Conservation (phyloP, 192 early-diverging fungal species). For the Coemansia sp. region DNA sequence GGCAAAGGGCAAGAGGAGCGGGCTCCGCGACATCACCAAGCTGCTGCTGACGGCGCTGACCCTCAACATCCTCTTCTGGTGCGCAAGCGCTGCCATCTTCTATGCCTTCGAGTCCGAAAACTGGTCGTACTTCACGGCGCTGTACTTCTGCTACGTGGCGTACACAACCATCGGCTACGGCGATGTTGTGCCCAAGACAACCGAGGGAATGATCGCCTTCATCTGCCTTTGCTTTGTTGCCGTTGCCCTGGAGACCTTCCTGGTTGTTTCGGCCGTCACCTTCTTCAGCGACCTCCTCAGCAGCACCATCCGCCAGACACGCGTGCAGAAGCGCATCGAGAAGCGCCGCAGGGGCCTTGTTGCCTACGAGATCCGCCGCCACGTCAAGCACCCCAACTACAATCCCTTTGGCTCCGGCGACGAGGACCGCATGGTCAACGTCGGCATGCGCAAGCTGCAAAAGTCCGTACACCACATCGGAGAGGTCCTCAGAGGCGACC, state of each 20-base stretch:
- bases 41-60: slow-evolving; percentile 41
- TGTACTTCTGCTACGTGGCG: slow-evolving; percentile 56
- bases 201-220: slow-evolving; percentile 45
- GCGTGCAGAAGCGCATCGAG: slow-evolving; percentile 42
- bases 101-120: slow-evolving; percentile 26
- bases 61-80: slow-evolving; percentile 48
- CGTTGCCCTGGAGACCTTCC: slow-evolving; percentile 50
- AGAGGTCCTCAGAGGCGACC: slow-evolving; percentile 21
- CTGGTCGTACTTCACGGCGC: slow-evolving; percentile 51
- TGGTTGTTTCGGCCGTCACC: slow-evolving; percentile 46
- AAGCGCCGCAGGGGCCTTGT: slow-evolving; percentile 39
- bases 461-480: slow-evolving; percentile 13
- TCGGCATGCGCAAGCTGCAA: slow-evolving; percentile 31
- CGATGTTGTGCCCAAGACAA: slow-evolving; percentile 37
- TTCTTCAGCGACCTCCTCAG: slow-evolving; percentile 42
- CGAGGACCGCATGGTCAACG: slow-evolving; percentile 29
- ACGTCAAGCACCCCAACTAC: slow-evolving; percentile 55
- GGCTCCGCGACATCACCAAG: slow-evolving; percentile 22
- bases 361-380: slow-evolving; percentile 54
- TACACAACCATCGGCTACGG: slow-evolving; percentile 58
- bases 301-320: slow-evolving; percentile 30
- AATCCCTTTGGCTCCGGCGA: slow-evolving; percentile 45
- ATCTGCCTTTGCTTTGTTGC: slow-evolving; percentile 53
- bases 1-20: slow-evolving; percentile 3
- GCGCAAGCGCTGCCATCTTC: slow-evolving; percentile 38